Base-by-base conservation (phyloP, 2,329 filamentous ascomycete genomes). In the Hyphodiscus sp. region DNA sequence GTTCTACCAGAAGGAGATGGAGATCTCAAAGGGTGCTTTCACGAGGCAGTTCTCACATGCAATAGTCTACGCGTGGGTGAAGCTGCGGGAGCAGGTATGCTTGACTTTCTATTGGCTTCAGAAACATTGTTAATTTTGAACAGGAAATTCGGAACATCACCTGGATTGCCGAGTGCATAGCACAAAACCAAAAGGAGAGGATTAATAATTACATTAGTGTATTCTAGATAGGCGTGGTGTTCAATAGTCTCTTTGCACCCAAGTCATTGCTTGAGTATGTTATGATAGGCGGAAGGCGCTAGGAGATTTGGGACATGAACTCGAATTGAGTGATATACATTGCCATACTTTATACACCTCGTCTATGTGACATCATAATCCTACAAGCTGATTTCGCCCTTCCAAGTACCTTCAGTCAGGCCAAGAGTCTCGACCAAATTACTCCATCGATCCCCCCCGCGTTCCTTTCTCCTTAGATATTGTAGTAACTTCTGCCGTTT, bases 1-100 rank as follows among this genome's bases (percentile, higher is more conserved):
- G 76, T 99, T 99, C 74, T 99, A 99, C 71, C 90, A 96, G 72
- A 97, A 96, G 75, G 94, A 99, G 75, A 97, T 97, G 94, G 91
- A 99, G 70, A 87, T 97, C 59, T 92, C 89, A 52, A 99, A 99
- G 79, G 75, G 86, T 56, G 90, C 91, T 9, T 99, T 99, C 69
- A 99, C 94, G 5, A 82, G 90, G 63, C 94, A 99, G 70, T 99
- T 99, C 71, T 95, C 91, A 15, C 91, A 89, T 65, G 88, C 89
- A 38, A 89, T 97, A 62, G 89, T 99, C 49, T 99, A 97, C 69
- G 91, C 91, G 18, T 99, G 94, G 94, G 89, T 99, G 55, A 96
- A 95, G 77, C 76, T 99, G 67, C 84, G 91, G 70, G 94, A 99
- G 74, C 94, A 99, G 84, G 92, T 96, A 74, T 70, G 85, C 70